Evolutionary conservation across 208 protist genomes (phyloP), one percentile per base, ranked within the genome.

Genomic region (Acanthamoeba royreba): DNA sequence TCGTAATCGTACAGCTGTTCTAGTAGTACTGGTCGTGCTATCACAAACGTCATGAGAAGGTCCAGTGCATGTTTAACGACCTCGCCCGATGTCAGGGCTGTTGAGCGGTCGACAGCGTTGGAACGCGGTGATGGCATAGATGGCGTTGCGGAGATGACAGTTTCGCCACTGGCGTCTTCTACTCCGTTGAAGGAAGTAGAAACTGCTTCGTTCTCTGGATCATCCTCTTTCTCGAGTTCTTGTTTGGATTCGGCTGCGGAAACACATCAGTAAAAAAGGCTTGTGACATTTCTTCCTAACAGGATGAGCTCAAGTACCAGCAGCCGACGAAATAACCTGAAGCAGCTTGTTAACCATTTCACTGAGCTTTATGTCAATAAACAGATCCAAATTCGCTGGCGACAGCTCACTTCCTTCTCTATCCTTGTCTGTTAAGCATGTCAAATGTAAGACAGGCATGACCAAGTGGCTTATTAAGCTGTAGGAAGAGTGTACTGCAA

Each of bases 331-430:
- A 31, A 92, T 74, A 53, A 92, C 55, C 8, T 40, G 47, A 8
- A 92, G 86, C 52, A 92, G 55, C 38, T 92, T 63, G 86, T 92
- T 46, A 22, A 92, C 86, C 40, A 92, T 28, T 17, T 92, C 86
- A 42, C 55, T 92, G 33, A 92, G 31, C 86, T 66, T 92, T n/a
- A 92, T 42, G 53, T 92, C 31, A 31, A n/a, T 53, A 28, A 92
- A 92, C 28, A 92, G 55, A 15, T 88, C 79, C 79, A 88, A 31
- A 5, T 88, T 88, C 66, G 45, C 66, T 40, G 15, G 66, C n/a
- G n/a, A n/a, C 15, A 28, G 38, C 19, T 79, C 35, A 40, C 38
- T n/a, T 79, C 66, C 66, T 9, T 79, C 66, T 13, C 28, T 40
- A 8, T 25, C 79, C 33, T 88, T 61, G 79, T n/a, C 33, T 52